Conservation (phyloP, 768 basidiomycete genomes). For the Suillus alpinus region DNA sequence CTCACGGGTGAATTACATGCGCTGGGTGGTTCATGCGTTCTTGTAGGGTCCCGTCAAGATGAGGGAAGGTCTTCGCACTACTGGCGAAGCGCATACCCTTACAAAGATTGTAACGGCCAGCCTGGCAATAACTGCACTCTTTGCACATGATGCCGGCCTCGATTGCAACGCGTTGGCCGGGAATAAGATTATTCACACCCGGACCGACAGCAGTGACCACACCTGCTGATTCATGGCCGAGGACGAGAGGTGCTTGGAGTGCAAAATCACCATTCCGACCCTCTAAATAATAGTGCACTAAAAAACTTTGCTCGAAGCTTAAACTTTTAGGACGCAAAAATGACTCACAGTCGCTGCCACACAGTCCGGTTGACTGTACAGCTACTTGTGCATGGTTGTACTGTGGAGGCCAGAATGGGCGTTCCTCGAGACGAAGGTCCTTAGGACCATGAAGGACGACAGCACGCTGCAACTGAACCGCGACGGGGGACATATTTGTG, state of each 20-base stretch:
- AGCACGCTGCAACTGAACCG: conserved; percentile 58
- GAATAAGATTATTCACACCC: conserved; percentile 56
- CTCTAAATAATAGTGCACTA: conserved; percentile 89
- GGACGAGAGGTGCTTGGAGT: conserved; percentile 79
- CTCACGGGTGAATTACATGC: conserved; percentile 83
- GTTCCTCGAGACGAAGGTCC: conserved; percentile 79
- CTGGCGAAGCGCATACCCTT: conserved; percentile 85
- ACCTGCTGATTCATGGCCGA: conserved; percentile 94
- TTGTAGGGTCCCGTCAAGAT: conserved; percentile 90
- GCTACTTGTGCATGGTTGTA: conserved; percentile 77
- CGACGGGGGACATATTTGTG: conserved; percentile 41
- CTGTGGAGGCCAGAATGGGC: conserved; percentile 69
- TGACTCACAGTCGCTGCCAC: conserved; percentile 75
- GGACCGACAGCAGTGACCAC: conserved; percentile 80
- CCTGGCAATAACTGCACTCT: conserved; percentile 62
- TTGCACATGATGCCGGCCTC: conserved; percentile 91
- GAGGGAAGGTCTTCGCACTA: conserved; percentile 89
- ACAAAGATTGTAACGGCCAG: conserved; percentile 92
- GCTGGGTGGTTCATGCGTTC: conserved; percentile 87
- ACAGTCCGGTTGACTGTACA: conserved; percentile 83
- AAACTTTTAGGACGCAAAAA: background rate
- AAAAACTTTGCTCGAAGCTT: background rate
- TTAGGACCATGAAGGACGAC: conserved; percentile 81
- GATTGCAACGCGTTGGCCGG: conserved; percentile 89
- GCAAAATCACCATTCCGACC: conserved; percentile 93